phyloP scores from a whole-genome alignment of 768 basidiomycete genomes.

The Sistotremastrum niveocremeum region DNA sequence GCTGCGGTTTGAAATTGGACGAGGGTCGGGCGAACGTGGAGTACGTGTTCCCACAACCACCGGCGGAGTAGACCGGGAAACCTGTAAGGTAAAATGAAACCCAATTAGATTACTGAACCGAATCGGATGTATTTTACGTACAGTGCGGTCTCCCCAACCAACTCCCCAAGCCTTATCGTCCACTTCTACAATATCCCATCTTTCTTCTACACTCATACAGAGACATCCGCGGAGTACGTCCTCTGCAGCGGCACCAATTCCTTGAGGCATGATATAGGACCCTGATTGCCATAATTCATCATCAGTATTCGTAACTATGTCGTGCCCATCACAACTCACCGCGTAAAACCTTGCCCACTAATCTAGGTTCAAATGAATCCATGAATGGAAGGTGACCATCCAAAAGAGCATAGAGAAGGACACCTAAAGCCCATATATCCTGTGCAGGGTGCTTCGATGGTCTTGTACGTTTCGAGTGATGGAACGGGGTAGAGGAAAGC shows the following conservation, averaged over 20 bases:
- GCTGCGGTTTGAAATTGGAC: no score
- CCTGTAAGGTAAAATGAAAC: no score
- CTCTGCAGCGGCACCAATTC: conserved; percentile 47
- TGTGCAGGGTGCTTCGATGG: conserved; percentile 49
- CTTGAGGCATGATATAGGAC: conserved; percentile 41
- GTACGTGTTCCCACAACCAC: no score
- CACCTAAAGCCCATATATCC: conserved; percentile 94
- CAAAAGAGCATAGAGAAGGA: conserved; percentile 76
- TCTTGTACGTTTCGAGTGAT: not conserved
- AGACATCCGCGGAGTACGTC: conserved; percentile 72
- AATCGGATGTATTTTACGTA: no score
- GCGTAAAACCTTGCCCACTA: conserved; percentile 84
- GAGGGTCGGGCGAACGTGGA: no score
- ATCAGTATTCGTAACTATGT: conserved; percentile 8
- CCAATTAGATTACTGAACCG: no score
- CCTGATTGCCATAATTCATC: conserved; percentile 26
- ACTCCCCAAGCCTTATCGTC: conserved; percentile 73
- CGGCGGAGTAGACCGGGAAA: no score
- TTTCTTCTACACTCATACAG: conserved; percentile 38
- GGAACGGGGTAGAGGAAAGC: conserved; percentile 25
- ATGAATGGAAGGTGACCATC: conserved; percentile 76
- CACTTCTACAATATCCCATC: conserved; percentile 77
- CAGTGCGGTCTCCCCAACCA: conserved; percentile 36
- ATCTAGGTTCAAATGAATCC: conserved; percentile 82
- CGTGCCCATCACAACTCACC: conserved; percentile 30